Percentiles rank a stretch among this genome's conserved stretches.
Evolutionary conservation across 306 rosid species (phyloP).

Genomic region (Malus orientalis): DNA sequence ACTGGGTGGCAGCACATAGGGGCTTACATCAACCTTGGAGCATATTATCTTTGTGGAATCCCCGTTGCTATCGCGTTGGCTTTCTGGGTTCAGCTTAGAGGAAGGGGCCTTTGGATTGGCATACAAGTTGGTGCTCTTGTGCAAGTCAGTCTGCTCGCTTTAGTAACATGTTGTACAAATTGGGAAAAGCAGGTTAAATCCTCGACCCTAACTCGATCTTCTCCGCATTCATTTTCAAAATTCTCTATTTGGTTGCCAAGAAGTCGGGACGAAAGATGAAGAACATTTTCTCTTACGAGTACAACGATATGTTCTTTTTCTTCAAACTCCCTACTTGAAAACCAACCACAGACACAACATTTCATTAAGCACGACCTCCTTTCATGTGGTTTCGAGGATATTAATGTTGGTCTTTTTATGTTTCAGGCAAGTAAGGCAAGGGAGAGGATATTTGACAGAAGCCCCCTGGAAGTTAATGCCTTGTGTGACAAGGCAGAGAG

Average conservation of each 20-base stretch:
- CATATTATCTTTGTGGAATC: conserved; percentile 69
- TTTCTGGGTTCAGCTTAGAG: conserved; percentile 40
- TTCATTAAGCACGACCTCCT: too few relatives aligned
- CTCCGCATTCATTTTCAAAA: neutral
- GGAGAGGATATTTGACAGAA: conserved; percentile 19
- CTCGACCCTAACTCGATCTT: neutral
- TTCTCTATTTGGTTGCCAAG: neutral
- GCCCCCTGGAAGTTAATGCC: neutral
- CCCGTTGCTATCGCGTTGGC: conserved; percentile 48
- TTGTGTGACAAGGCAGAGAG: neutral
- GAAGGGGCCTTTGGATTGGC: conserved; percentile 73
- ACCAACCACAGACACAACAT: too few relatives aligned
- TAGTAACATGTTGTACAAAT: conserved; percentile 38
- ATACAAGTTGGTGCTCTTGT: conserved; percentile 50
- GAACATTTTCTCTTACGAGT: neutral
- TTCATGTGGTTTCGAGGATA: neutral
- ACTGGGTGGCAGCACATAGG: conserved; percentile 78
- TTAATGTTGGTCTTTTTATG: neutral
- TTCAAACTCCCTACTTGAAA: neutral
- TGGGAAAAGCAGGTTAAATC: conserved; percentile 50
- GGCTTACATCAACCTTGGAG: conserved; percentile 60
- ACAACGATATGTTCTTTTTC: neutral
- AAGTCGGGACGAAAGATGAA: neutral
- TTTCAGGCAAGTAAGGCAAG: conserved; percentile 26
- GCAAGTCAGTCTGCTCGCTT: conserved; percentile 33